A percentile compares a stretch with the other conserved stretches of the same genome.
Evolutionary conservation across 2,329 filamentous ascomycete genomes (phyloP).

Genomic region (Hymenotorrendiella dingleyae): DNA sequence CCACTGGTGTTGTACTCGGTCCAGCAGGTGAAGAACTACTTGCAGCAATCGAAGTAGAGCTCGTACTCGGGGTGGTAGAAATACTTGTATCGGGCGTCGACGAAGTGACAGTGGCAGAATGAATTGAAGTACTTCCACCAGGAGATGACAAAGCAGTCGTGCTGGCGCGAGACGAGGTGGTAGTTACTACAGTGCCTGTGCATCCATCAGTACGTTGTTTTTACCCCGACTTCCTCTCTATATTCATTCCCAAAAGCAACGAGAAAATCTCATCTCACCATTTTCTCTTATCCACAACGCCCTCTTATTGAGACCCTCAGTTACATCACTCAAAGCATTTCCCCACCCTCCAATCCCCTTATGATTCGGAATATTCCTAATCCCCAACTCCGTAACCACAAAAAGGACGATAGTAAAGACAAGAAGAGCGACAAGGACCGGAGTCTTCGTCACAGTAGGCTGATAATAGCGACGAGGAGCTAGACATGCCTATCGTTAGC

Average conservation of each 20-base stretch:
- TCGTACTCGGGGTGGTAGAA: too few species aligned
- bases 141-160: too few species aligned
- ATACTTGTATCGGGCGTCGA: too few species aligned
- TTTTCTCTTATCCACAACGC: slow-evolving; percentile 1
- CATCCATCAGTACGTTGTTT: too few species aligned
- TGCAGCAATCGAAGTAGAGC: too few species aligned
- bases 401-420: slow-evolving; percentile 20
- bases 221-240: too few species aligned
- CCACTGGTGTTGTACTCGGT: not conserved
- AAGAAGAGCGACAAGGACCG: slow-evolving; percentile 10
- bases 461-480: slow-evolving; percentile 10
- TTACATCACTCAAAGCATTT: slow-evolving; percentile 9
- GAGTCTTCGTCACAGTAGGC: slow-evolving; percentile 11
- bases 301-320: slow-evolving; percentile 4
- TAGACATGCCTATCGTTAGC: not conserved
- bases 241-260: too few species aligned
- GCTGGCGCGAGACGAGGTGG: too few species aligned
- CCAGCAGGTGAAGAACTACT: too few species aligned
- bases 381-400: slow-evolving; percentile 24
- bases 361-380: slow-evolving; percentile 27
- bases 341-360: slow-evolving; percentile 7
- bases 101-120: too few species aligned
- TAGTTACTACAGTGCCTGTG: too few species aligned
- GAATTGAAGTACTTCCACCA: too few species aligned
- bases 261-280: not conserved